phyloP scores from a whole-genome alignment of 495 filamentous ascomycete genomes.

The Thozetella sp. region DNA sequence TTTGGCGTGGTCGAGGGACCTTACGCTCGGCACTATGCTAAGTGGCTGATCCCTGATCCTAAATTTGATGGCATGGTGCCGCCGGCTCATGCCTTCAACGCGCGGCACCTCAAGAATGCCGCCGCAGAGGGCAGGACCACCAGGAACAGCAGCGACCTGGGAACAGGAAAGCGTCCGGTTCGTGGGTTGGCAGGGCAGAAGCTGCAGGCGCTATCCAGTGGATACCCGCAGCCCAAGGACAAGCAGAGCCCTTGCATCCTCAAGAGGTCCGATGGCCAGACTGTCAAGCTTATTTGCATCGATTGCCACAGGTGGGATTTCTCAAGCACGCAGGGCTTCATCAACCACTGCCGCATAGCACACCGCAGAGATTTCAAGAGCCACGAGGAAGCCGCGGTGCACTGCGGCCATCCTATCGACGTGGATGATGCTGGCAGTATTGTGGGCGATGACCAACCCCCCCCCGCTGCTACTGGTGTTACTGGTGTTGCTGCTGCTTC shows the following conservation, averaged over 20 bases:
- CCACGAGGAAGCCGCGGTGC: slow-evolving; percentile 91
- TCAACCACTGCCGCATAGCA: slow-evolving; percentile 97
- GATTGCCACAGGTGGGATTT: slow-evolving; percentile 90
- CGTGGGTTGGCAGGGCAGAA: slow-evolving; percentile 61
- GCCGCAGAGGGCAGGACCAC: slow-evolving; percentile 70
- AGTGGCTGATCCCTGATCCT: slow-evolving; percentile 89
- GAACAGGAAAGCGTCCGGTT: slow-evolving; percentile 58
- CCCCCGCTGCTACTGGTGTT: slow-evolving; percentile 16
- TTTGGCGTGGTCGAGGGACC: slow-evolving; percentile 91
- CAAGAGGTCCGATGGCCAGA: slow-evolving; percentile 55
- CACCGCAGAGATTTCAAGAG: slow-evolving; percentile 90
- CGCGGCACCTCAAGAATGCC: slow-evolving; percentile 33
- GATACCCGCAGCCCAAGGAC: slow-evolving; percentile 71
- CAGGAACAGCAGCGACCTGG: slow-evolving; percentile 68
- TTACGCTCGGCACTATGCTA: slow-evolving; percentile 90
- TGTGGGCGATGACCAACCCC: slow-evolving; percentile 53
- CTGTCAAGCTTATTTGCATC: slow-evolving; percentile 81
- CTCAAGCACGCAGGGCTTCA: slow-evolving; percentile 93
- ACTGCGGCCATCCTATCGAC: slow-evolving; percentile 82
- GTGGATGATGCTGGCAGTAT: slow-evolving; percentile 59
- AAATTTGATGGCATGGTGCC: slow-evolving; percentile 73
- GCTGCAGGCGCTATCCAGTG: slow-evolving; percentile 72
- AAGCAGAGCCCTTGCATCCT: slow-evolving; percentile 54
- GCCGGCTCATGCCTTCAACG: slow-evolving; percentile 33
- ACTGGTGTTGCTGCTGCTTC: slow-evolving; percentile 11